Conservation (phyloP, 768 basidiomycete genomes). For the Fomitopsis pulvina region DNA sequence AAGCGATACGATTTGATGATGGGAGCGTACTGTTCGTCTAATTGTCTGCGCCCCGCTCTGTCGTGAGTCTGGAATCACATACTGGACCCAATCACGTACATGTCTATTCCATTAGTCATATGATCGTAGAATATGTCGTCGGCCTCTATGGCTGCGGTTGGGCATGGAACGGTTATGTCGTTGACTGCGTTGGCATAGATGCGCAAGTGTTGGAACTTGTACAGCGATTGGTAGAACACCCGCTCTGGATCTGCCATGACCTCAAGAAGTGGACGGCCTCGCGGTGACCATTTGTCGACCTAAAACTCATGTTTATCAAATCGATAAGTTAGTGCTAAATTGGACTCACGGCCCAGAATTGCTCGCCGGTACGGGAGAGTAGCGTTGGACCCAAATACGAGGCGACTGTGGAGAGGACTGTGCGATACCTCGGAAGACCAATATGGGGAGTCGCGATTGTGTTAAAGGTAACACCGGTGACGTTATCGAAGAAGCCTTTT, state of each 20-base stretch:
- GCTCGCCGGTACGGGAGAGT: slow-evolving; percentile 72
- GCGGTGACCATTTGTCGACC: slow-evolving; percentile 64
- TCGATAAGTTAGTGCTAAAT: slow-evolving; percentile 32
- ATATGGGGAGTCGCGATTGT: slow-evolving; percentile 82
- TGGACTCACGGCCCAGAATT: slow-evolving; percentile 28
- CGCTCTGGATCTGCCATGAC: slow-evolving; percentile 83
- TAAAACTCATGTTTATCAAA: slow-evolving; percentile 38
- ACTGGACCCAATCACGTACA: slow-evolving; percentile 32
- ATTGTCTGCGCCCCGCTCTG: slow-evolving; percentile 32
- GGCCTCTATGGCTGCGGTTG: slow-evolving; percentile 67
- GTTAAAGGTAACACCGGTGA: slow-evolving; percentile 73
- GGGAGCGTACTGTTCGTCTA: slow-evolving; percentile 49
- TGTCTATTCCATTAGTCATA: slow-evolving; percentile 48
- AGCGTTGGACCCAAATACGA: slow-evolving; percentile 58
- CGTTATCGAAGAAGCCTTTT: slow-evolving; percentile 61
- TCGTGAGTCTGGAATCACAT: background rate
- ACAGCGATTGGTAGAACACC: slow-evolving; percentile 70
- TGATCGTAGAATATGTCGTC: slow-evolving; percentile 60
- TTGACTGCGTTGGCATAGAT: slow-evolving; percentile 81
- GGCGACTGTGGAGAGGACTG: slow-evolving; percentile 47
- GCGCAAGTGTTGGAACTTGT: slow-evolving; percentile 57
- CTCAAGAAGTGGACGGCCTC: slow-evolving; percentile 61
- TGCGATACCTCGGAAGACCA: slow-evolving; percentile 61
- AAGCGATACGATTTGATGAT: slow-evolving; percentile 48
- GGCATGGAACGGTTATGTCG: slow-evolving; percentile 78